Conservation (phyloP, 495 filamentous ascomycete species). For the Lophium mytilinum region DNA sequence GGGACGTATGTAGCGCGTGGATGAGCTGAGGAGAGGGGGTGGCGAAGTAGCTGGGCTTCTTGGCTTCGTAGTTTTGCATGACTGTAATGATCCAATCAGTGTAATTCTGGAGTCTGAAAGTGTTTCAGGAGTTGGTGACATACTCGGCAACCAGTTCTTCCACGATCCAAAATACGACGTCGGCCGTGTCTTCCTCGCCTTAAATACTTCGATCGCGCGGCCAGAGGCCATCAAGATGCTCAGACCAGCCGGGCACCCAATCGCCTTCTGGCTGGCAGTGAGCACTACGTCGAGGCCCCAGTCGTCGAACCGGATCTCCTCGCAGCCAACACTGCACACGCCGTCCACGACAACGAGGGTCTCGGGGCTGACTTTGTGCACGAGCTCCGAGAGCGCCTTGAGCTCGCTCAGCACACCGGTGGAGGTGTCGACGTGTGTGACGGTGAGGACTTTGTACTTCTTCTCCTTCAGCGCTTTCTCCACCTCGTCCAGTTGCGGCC, state of each 20-base stretch:
- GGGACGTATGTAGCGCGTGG: conserved; percentile 88
- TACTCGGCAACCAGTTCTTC: conserved; percentile 92
- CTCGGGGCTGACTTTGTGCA: conserved; percentile 77
- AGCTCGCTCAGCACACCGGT: conserved; percentile 92
- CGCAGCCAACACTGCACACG: conserved; percentile 91
- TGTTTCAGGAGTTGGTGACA: conserved; percentile 10
- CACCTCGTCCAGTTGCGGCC: conserved; percentile 78
- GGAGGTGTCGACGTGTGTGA: conserved; percentile 95
- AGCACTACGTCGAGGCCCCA: conserved; percentile 91
- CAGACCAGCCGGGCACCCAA: conserved; percentile 87
- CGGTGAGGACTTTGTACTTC: conserved; percentile 82
- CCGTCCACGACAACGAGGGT: conserved; percentile 90
- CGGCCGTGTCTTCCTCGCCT: conserved; percentile 69
- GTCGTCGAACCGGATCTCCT: conserved; percentile 90
- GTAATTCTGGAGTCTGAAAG: neutral
- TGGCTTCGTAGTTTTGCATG: conserved; percentile 97
- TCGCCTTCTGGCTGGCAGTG: conserved; percentile 92
- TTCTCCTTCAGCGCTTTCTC: conserved; percentile 82
- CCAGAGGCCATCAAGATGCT: conserved; percentile 88
- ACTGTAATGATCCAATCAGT: conserved; percentile 39
- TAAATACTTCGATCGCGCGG: conserved; percentile 74
- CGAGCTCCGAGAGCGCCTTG: conserved; percentile 69
- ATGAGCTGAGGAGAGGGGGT: conserved; percentile 92
- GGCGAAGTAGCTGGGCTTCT: conserved; percentile 95
- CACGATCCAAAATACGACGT: conserved; percentile 88